These are phyloP conservation scores for Vaccinium macrocarpon DNA, from an alignment of 148 eudicot genomes.

Conservation along the genomic window DNA sequence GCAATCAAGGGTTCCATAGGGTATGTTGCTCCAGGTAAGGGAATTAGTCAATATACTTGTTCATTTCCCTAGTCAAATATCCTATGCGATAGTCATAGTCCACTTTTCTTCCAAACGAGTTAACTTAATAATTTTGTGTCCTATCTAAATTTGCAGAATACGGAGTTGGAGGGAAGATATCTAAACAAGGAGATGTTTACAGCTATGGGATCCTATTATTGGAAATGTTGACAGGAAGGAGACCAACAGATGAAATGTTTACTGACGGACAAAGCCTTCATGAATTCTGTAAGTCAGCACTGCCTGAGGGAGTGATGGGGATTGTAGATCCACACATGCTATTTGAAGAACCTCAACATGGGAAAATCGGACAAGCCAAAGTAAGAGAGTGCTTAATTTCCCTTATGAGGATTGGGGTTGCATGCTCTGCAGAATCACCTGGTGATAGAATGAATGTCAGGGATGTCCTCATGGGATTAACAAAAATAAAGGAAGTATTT, in stretches of 20 bases:
- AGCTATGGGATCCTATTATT: slow-evolving; percentile 18
- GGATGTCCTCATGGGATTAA: not conserved
- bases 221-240: slow-evolving; percentile 31
- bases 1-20: slow-evolving; percentile 13
- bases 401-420: slow-evolving; percentile 4
- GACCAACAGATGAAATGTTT: slow-evolving; percentile 34
- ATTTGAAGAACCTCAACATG: not conserved
- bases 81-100: not conserved
- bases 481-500: not conserved
- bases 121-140: not conserved
- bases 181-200: slow-evolving; percentile 3
- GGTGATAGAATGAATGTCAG: not conserved
- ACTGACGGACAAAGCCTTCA: slow-evolving; percentile 19
- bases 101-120: not conserved
- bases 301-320: not conserved
- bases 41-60: not conserved
- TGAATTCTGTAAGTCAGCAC: slow-evolving; percentile 13
- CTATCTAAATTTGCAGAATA: not conserved
- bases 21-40: slow-evolving; percentile 14
- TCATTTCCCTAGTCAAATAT: not conserved
- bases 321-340: not conserved
- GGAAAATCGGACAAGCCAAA: not conserved
- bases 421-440: slow-evolving; percentile 10
- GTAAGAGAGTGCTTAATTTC: not conserved
- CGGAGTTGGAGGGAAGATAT: not conserved